Evolutionary conservation across 2,329 filamentous ascomycete genomes (phyloP).

Genomic region (Neophaeococcomyces aloes): DNA sequence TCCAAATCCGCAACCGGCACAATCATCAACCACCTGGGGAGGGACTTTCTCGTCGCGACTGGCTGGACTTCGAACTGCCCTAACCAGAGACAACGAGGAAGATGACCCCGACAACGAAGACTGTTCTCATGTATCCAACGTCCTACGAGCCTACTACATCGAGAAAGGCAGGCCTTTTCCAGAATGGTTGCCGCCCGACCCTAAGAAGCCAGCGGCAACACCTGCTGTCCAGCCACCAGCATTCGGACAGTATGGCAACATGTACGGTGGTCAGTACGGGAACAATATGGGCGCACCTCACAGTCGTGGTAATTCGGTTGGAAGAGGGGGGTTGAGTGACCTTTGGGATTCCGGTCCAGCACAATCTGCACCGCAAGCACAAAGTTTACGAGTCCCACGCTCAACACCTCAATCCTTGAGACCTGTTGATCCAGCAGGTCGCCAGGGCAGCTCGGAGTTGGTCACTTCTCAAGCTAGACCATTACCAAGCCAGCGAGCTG

Average conservation of each 20-base stretch:
- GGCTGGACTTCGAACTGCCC: constrained; percentile 52
- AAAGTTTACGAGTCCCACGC: constrained; percentile 17
- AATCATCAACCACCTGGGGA: constrained; percentile 17
- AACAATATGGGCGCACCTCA: constrained; percentile 24
- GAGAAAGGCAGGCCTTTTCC: constrained; percentile 78
- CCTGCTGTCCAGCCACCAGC: constrained; percentile 34
- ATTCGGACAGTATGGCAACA: constrained; percentile 43
- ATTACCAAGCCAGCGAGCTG: constrained; percentile 60
- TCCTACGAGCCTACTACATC: constrained; percentile 82
- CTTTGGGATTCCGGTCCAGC: constrained; percentile 43
- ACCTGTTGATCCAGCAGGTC: constrained; percentile 14
- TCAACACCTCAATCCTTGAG: constrained; percentile 25
- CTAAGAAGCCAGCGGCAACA: constrained; percentile 55
- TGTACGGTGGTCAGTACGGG: constrained; percentile 23
- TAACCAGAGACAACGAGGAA: constrained; percentile 59
- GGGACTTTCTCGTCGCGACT: constrained; percentile 56
- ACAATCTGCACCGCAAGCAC: constrained; percentile 20
- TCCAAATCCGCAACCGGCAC: constrained; percentile 8
- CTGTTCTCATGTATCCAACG: constrained; percentile 88
- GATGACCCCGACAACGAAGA: constrained; percentile 55
- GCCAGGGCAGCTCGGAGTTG: constrained; percentile 11
- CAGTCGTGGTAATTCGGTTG: constrained; percentile 28
- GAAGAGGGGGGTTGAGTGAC: constrained; percentile 44
- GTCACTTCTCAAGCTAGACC: constrained; percentile 38
- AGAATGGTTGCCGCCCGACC: constrained; percentile 78